Conservation (phyloP, 2,329 filamentous ascomycete species). For the Claviceps africana region DNA sequence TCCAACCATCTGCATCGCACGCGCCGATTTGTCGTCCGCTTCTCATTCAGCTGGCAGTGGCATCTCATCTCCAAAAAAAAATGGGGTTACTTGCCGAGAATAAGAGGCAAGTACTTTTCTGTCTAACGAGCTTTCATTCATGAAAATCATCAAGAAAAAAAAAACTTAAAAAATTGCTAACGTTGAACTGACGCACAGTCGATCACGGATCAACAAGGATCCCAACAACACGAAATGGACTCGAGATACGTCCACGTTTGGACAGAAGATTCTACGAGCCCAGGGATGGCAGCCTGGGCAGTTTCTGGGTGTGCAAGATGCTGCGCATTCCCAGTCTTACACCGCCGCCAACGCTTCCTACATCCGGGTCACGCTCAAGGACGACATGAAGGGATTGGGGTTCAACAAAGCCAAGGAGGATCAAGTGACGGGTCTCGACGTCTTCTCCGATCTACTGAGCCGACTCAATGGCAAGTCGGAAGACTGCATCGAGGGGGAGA, state of each 20-base stretch:
- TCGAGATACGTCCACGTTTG: constrained; percentile 66
- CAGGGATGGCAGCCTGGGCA: constrained; percentile 87
- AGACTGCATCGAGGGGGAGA: constrained; percentile 55
- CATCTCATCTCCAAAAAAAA: constrained; percentile 11
- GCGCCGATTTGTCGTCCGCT: neutral
- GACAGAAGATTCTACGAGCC: constrained; percentile 73
- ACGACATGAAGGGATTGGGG: constrained; percentile 82
- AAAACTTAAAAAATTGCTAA: neutral
- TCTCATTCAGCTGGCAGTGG: neutral
- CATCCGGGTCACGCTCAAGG: constrained; percentile 73
- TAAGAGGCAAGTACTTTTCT: constrained; percentile 15
- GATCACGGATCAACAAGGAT: constrained; percentile 66
- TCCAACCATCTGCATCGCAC: neutral
- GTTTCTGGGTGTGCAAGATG: constrained; percentile 64
- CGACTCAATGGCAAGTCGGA: constrained; percentile 80
- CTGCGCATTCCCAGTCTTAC: constrained; percentile 61
- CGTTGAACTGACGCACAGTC: constrained; percentile 8
- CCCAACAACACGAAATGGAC: constrained; percentile 95
- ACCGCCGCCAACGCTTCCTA: constrained; percentile 71
- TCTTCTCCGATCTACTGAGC: constrained; percentile 74
- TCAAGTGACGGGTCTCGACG: constrained; percentile 71
- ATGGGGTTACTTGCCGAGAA: constrained; percentile 24
- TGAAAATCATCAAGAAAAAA: neutral
- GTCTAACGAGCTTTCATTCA: neutral
- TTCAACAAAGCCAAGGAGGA: constrained; percentile 63